Conservation (phyloP, 2,329 filamentous ascomycete genomes). For the Thelonectria blattea region DNA sequence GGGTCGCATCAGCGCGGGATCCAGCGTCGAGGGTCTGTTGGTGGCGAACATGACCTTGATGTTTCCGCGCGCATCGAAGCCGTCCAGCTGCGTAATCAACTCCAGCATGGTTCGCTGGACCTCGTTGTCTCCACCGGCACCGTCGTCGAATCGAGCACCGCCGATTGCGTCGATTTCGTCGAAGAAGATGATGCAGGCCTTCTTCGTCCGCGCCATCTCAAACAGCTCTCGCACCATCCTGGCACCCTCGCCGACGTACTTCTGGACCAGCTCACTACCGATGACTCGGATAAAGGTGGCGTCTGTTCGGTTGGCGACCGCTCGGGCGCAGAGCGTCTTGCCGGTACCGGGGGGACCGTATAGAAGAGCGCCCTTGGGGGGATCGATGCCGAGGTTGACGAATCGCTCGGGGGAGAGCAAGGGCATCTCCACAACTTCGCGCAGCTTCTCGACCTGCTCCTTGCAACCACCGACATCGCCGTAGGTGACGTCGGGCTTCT, state of each 20-base stretch:
- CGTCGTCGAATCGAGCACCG: conserved; percentile 94
- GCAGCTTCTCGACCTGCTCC: conserved; percentile 98
- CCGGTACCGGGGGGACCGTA: conserved; percentile 98
- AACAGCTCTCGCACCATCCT: conserved; percentile 99
- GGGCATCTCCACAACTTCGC: conserved; percentile 99
- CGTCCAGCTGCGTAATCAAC: conserved; percentile 94
- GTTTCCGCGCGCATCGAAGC: conserved; percentile 94
- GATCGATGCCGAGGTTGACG: conserved; percentile 98
- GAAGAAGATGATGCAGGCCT: conserved; percentile 97
- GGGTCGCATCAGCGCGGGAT: conserved; percentile 96
- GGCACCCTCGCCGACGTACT: conserved; percentile 97
- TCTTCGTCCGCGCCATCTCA: conserved; percentile 99
- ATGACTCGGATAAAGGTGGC: conserved; percentile 99
- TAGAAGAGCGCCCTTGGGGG: conserved; percentile 93
- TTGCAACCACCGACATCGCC: conserved; percentile 99
- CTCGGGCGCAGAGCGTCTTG: conserved; percentile 96
- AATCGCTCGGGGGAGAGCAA: conserved; percentile 95
- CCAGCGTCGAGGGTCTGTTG: conserved; percentile 92
- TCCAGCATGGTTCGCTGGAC: conserved; percentile 98
- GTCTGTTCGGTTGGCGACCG: conserved; percentile 96
- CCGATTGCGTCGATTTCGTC: conserved; percentile 98
- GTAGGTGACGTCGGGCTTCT: conserved; percentile 99
- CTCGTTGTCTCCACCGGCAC: conserved; percentile 95
- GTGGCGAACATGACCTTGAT: conserved; percentile 99
- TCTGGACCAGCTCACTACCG: conserved; percentile 96